Evolutionary conservation across 768 basidiomycete genomes (phyloP), one percentile per base, ranked within the genome.

Genomic region (Podaxis sp.): DNA sequence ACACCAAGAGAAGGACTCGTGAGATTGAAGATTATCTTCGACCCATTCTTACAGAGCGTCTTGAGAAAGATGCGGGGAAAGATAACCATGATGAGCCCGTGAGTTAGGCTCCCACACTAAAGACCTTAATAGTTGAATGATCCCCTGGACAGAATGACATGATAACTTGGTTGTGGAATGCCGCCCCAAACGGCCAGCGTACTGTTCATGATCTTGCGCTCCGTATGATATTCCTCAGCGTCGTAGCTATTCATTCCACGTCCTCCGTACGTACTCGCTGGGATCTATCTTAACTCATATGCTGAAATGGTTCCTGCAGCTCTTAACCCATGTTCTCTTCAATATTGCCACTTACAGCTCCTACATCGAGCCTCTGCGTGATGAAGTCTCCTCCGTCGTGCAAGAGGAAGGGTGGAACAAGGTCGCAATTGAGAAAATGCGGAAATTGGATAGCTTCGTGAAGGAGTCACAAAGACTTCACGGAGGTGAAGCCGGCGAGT

Each of bases 371-470:
- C 72, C 75, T 12, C 67, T 82, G 55, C 71, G 77, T 15, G 74
- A 77, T 22, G 81, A 83, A 59, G 67, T 80, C 15, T 71, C 73
- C 19, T 55, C 57, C 7, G 65, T 71, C 7, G 57, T 78, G 5
- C 52, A 59, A 1, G 60, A 69, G 29, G 69, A 69, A 8, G 74
- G 74, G 1, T 79, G 75, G 76, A 75, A 73, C 36, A 73, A 71
- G 55, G 40, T 27, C 66, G 62, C 75, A 59, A 53, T 77, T 24
- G 75, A 74, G 7, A 71, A 73, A 53, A 77, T 84, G 77, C 68
- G 64, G 55, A 77, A 74, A 64, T 52, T 81, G 2, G 83, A 85
- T 61, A 84, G 82, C 64, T 82, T 85, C 66, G 53, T 85, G n/a
- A 79, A 76, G 53, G 82, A 84, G 66, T 71, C 75, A 8, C 74